Base-by-base conservation (phyloP, 2,329 filamentous ascomycete species). In the Fusarium sp. region DNA sequence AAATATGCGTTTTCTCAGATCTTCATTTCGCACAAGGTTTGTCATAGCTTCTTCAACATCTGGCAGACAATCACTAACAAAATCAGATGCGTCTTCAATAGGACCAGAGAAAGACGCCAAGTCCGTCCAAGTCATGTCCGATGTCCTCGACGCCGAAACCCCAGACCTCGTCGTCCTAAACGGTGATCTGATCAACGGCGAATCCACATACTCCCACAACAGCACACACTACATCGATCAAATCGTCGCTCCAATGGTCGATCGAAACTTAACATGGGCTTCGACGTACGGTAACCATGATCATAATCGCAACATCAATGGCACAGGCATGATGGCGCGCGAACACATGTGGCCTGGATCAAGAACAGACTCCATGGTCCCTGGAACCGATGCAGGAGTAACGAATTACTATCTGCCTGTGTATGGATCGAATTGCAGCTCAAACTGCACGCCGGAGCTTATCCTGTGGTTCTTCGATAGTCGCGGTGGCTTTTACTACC, bases 221-320 rank as follows among this genome's bases (percentile, higher is more conserved):
- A 74, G 72, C 55, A 87, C 86, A 0, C 70, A 78, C 5, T 88
- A 90, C 53, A 61, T 91, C 8, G 86, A 91, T 68, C 77, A 84
- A 66, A 83, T 90, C 4, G 86, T 90, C 1, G 78, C 73, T 3
- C 88, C 88, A 0, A 79, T 92, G 4, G 80, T 89, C 3, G 71
- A 85, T 4, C 82, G 84, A 18, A 80, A 82, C 10, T 68, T 90
- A 0, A 82, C 82, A 1, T 92, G 89, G 87, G 89, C 89, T 5
- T 88, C 87, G 2, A 89, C 89, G 0, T 92, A 92, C 60, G 90
- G 90, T 2, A 92, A 92, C 63, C 90, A 92, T 68, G 90, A 92
- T 72, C 84, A 84, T 28, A 79, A 87, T 30, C 85, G 80, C 71
- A 89, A 90, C 57, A 49, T 76, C 25, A 69, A 59, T 14, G 59